phyloP scores from a whole-genome alignment of 2,329 filamentous ascomycete genomes.

The Seiridium unicorne region DNA sequence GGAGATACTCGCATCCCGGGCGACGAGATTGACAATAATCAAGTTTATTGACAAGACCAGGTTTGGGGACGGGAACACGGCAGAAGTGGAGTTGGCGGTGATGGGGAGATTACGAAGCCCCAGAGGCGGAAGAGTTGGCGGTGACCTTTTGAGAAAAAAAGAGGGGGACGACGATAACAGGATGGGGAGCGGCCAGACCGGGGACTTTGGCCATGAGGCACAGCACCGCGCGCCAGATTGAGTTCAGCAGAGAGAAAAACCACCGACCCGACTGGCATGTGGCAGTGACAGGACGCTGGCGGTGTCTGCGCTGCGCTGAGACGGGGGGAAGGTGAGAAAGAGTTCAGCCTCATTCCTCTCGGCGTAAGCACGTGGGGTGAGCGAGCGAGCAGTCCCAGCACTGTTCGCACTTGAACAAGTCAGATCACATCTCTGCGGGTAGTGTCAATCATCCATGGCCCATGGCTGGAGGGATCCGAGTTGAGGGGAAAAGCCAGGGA shows the following conservation, averaged over 20 bases:
- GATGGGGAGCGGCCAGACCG: not conserved
- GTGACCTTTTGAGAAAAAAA: not conserved
- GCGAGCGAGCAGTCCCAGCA: not conserved
- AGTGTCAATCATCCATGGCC: not conserved
- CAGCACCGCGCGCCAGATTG: not conserved
- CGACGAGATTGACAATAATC: slow-evolving; percentile 1
- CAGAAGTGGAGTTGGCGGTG: slow-evolving; percentile 5
- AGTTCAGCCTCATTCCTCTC: slow-evolving; percentile 6
- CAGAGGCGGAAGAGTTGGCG: slow-evolving; percentile 3
- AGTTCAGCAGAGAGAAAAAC: not conserved
- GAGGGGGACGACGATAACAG: slow-evolving; percentile 1
- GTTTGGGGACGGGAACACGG: slow-evolving; percentile 1
- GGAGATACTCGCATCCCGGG: not conserved
- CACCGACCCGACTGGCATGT: not conserved
- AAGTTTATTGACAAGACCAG: slow-evolving; percentile 1
- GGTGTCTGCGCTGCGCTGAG: not conserved
- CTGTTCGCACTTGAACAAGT: not conserved
- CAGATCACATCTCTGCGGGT: not conserved
- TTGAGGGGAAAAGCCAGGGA: not conserved
- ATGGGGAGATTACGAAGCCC: slow-evolving; percentile 5
- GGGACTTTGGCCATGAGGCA: not conserved
- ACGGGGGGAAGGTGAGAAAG: not conserved
- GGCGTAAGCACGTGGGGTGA: not conserved
- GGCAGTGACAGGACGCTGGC: not conserved
- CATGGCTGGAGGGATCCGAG: not conserved